These are phyloP conservation scores for Intubia oerlemansii DNA, from an alignment of 2,329 filamentous ascomycete genomes.

Conservation along the genomic window DNA sequence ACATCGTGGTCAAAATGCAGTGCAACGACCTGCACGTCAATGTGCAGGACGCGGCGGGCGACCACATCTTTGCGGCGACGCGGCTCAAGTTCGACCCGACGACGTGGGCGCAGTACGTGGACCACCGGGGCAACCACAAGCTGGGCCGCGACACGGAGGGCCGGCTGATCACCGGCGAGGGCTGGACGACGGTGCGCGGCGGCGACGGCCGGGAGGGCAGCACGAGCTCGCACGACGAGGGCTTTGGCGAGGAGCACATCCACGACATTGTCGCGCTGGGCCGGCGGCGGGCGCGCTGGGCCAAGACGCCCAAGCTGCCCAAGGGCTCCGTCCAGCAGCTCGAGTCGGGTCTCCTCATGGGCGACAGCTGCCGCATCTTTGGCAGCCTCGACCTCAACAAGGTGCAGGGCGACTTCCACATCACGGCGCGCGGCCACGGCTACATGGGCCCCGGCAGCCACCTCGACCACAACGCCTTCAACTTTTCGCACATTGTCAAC, in stretches of 20 bases:
- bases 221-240: slow-evolving; percentile 36
- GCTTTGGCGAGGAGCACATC: slow-evolving; percentile 62
- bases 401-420: slow-evolving; percentile 95
- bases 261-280: slow-evolving; percentile 69
- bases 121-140: slow-evolving; percentile 42
- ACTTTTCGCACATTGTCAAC: slow-evolving; percentile 92
- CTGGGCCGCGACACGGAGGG: slow-evolving; percentile 34
- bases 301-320: slow-evolving; percentile 52
- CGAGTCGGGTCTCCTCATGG: slow-evolving; percentile 24
- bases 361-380: slow-evolving; percentile 72
- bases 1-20: slow-evolving; percentile 76
- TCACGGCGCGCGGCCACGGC: slow-evolving; percentile 88
- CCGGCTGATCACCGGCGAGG: slow-evolving; percentile 31
- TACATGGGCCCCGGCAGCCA: slow-evolving; percentile 65
- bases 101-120: slow-evolving; percentile 62
- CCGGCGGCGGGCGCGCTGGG: slow-evolving; percentile 40
- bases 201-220: slow-evolving; percentile 66
- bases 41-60: slow-evolving; percentile 86
- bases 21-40: slow-evolving; percentile 86
- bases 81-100: slow-evolving; percentile 58
- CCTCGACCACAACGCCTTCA: slow-evolving; percentile 72
- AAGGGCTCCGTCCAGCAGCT: no score
- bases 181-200: slow-evolving; percentile 36
- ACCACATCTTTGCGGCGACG: slow-evolving; percentile 67
- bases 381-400: slow-evolving; percentile 85